phyloP scores from a whole-genome alignment of 306 rosid genomes.

The Corylus avellana region DNA sequence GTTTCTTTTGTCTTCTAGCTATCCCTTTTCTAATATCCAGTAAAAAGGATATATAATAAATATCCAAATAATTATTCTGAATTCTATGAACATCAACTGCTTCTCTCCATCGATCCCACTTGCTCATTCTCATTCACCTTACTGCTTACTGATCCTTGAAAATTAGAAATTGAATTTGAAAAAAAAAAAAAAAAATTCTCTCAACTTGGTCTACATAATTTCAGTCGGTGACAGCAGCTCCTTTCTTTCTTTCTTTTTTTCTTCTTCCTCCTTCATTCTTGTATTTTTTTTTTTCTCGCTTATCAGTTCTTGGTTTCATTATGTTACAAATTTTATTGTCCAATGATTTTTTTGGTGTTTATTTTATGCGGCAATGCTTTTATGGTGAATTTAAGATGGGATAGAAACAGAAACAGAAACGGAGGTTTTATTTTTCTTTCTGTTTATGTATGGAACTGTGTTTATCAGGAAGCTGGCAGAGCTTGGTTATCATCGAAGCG shows the following conservation, averaged over 20 bases:
- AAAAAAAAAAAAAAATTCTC: conserved; percentile 30
- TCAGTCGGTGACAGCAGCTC: conserved; percentile 25
- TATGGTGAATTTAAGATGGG: conserved; percentile 35
- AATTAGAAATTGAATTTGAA: background rate
- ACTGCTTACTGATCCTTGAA: background rate
- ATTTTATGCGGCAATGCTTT: conserved; percentile 26
- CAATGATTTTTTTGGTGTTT: background rate
- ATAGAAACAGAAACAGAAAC: conserved; percentile 23
- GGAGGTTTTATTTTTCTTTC: background rate
- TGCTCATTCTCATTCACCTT: background rate
- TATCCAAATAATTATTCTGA: background rate
- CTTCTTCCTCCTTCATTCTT: background rate
- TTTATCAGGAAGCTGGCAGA: conserved; percentile 81
- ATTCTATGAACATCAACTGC: background rate
- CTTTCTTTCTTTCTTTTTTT: too few species aligned
- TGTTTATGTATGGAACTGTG: background rate
- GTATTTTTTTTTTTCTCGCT: background rate
- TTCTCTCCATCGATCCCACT: background rate
- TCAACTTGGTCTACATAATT: conserved; percentile 35
- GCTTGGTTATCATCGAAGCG: conserved; percentile 76
- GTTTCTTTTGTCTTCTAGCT: conserved; percentile 37
- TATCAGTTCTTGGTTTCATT: conserved; percentile 10
- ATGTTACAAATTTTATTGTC: conserved; percentile 25
- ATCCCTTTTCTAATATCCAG: conserved; percentile 1
- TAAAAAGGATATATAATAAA: background rate